Percentiles rank a stretch among this genome's conserved stretches.
phyloP scores from a whole-genome alignment of 2,329 filamentous ascomycete species.

The Diplodia corticola region DNA sequence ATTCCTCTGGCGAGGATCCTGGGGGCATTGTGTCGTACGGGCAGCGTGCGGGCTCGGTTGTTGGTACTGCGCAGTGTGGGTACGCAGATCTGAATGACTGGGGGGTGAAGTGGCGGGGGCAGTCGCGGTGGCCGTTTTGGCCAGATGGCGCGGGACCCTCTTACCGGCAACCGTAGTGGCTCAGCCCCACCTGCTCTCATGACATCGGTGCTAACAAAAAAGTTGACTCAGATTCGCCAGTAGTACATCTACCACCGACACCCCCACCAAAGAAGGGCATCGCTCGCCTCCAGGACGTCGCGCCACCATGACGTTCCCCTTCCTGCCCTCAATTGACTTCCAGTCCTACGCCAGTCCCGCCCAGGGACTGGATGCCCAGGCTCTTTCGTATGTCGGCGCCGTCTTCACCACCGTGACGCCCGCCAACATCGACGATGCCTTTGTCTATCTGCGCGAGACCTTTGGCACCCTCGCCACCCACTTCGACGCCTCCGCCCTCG shows the following conservation, averaged over 20 bases:
- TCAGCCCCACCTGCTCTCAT: conserved; percentile 1
- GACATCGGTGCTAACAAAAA: background rate
- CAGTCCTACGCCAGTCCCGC: conserved; percentile 44
- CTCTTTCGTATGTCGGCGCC: conserved; percentile 59
- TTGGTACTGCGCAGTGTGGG: too few relatives aligned
- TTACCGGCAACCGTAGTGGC: too few relatives aligned
- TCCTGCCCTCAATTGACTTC: conserved; percentile 53
- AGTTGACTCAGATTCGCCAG: background rate
- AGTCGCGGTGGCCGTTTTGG: too few relatives aligned
- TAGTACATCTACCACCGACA: conserved; percentile 1
- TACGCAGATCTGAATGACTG: too few relatives aligned
- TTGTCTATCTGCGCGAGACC: conserved; percentile 57
- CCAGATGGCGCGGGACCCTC: too few relatives aligned
- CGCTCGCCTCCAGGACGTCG: conserved; percentile 4
- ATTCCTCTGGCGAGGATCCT: too few relatives aligned
- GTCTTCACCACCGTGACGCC: conserved; percentile 57
- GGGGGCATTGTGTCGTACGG: too few relatives aligned
- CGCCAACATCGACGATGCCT: conserved; percentile 48
- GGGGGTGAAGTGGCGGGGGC: too few relatives aligned
- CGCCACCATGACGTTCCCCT: conserved; percentile 45
- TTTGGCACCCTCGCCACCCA: conserved; percentile 62
- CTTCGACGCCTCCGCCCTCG: conserved; percentile 72
- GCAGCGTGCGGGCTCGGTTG: too few relatives aligned
- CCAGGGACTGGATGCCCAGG: conserved; percentile 53
- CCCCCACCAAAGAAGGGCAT: conserved; percentile 4